Evolutionary conservation across 2,329 filamentous ascomycete genomes (phyloP).

Genomic region (Echinosphaeria canescens): DNA sequence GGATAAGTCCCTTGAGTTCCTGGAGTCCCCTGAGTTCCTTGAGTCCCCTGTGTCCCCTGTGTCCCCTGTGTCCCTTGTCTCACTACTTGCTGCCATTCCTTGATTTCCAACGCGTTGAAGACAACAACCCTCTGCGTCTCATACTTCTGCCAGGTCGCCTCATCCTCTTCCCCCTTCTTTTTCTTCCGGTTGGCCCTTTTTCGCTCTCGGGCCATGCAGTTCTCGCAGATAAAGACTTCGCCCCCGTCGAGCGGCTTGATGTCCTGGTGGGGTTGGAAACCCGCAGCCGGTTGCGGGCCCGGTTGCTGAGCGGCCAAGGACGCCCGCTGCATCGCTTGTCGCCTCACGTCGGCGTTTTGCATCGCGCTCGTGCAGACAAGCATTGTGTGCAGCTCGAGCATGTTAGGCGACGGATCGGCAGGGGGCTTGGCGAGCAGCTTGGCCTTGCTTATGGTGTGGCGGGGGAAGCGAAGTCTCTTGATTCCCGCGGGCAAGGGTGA

Average conservation of each 20-base stretch:
- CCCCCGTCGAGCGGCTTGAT: constrained; percentile 68
- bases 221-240: constrained; percentile 78
- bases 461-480: constrained; percentile 66
- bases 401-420: constrained; percentile 45
- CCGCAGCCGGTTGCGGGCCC: constrained; percentile 14
- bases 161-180: constrained; percentile 79
- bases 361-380: constrained; percentile 89
- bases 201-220: constrained; percentile 80
- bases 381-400: constrained; percentile 57
- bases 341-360: constrained; percentile 42
- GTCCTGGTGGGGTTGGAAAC: constrained; percentile 29
- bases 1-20: no score
- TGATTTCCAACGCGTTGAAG: constrained; percentile 76
- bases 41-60: no score
- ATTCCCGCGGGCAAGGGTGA: constrained; percentile 54
- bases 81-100: constrained; percentile 62
- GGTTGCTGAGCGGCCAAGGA: constrained; percentile 16
- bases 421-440: constrained; percentile 64
- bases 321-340: constrained; percentile 44
- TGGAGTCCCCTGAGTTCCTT: no score
- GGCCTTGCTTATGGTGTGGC: constrained; percentile 83
- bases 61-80: no score
- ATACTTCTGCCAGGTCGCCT: constrained; percentile 66
- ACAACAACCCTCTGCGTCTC: constrained; percentile 69
- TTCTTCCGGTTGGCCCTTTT: constrained; percentile 88